Evolutionary conservation across 139 green algal species (phyloP).

Genomic region (Penium margaritaceum): DNA sequence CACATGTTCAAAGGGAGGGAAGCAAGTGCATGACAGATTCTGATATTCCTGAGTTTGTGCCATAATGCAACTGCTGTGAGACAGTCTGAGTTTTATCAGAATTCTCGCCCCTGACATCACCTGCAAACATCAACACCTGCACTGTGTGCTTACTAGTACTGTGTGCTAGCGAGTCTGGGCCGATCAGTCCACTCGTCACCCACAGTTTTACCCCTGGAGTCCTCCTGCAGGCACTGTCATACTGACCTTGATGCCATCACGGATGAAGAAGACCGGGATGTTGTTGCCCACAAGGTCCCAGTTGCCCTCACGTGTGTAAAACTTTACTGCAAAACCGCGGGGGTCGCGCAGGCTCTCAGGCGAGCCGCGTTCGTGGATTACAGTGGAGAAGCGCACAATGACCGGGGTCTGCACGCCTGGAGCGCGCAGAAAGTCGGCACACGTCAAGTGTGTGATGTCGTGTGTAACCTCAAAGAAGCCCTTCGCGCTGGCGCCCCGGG

Average conservation of each 20-base stretch:
- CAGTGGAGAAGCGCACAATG: slow-evolving; percentile 85
- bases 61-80: too few relatives aligned
- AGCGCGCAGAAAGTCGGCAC: slow-evolving; percentile 85
- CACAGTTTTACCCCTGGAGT: too few relatives aligned
- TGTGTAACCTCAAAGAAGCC: slow-evolving; percentile 97
- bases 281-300: slow-evolving; percentile 77
- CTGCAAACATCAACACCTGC: too few relatives aligned
- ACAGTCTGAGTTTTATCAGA: too few relatives aligned
- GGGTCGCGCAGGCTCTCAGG: slow-evolving; percentile 87
- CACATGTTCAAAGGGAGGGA: too few relatives aligned
- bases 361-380: slow-evolving; percentile 75
- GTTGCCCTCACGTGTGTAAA: slow-evolving; percentile 76
- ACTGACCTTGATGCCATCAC: slow-evolving; percentile 81
- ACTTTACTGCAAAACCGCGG: slow-evolving; percentile 92
- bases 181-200: too few relatives aligned
- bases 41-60: too few relatives aligned
- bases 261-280: slow-evolving; percentile 84
- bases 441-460: slow-evolving; percentile 84
- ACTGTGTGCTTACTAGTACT: too few relatives aligned
- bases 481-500: slow-evolving; percentile 81
- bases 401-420: slow-evolving; percentile 87
- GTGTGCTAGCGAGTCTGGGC: too few relatives aligned
- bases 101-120: too few relatives aligned
- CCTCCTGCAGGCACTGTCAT: too few relatives aligned
- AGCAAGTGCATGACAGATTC: too few relatives aligned